These are phyloP conservation scores for Nowakowskiella sp. DNA, from an alignment of 192 early-diverging fungal genomes.

Conservation along the genomic window DNA sequence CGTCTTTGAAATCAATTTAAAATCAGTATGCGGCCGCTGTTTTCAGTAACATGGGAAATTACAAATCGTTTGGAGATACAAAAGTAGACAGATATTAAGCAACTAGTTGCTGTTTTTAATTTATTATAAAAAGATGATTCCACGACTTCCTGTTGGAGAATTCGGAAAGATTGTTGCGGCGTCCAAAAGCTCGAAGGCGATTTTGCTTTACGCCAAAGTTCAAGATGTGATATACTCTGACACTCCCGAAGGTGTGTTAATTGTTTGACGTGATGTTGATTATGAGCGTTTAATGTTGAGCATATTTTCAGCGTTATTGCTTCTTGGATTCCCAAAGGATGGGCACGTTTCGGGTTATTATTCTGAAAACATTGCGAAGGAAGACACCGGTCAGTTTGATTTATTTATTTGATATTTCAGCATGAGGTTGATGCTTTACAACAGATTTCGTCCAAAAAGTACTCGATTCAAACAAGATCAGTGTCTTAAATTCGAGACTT, in stretches of 20 bases:
- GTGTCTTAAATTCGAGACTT: slow-evolving; percentile 35
- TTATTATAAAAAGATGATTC: slow-evolving; percentile 52
- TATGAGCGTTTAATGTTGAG: too few relatives aligned
- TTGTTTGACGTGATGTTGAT: too few relatives aligned
- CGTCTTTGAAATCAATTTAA: too few relatives aligned
- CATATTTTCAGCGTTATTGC: slow-evolving; percentile 24
- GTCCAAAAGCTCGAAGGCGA: slow-evolving; percentile 14
- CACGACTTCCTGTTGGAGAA: slow-evolving; percentile 27
- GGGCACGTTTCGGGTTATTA: slow-evolving; percentile 57
- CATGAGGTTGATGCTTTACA: too few relatives aligned
- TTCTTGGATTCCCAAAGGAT: slow-evolving; percentile 49
- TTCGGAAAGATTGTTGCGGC: slow-evolving; percentile 40
- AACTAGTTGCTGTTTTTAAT: background rate
- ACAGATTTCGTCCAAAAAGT: slow-evolving; percentile 18
- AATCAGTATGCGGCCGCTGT: slow-evolving; percentile 5
- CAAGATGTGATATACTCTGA: slow-evolving; percentile 28
- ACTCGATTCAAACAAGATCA: slow-evolving; percentile 30
- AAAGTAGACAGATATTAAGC: background rate
- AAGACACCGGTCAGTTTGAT: slow-evolving; percentile 36
- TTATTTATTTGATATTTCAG: slow-evolving; percentile 20
- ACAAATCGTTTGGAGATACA: slow-evolving; percentile 44
- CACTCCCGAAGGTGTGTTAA: too few relatives aligned
- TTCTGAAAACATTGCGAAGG: slow-evolving; percentile 36
- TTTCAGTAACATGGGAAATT: slow-evolving; percentile 41
- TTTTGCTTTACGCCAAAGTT: slow-evolving; percentile 17